Percentiles rank a stretch among this genome's conserved stretches.
Evolutionary conservation across 2,329 filamentous ascomycete genomes (phyloP).

Genomic region (Calonectria hawksworthii): DNA sequence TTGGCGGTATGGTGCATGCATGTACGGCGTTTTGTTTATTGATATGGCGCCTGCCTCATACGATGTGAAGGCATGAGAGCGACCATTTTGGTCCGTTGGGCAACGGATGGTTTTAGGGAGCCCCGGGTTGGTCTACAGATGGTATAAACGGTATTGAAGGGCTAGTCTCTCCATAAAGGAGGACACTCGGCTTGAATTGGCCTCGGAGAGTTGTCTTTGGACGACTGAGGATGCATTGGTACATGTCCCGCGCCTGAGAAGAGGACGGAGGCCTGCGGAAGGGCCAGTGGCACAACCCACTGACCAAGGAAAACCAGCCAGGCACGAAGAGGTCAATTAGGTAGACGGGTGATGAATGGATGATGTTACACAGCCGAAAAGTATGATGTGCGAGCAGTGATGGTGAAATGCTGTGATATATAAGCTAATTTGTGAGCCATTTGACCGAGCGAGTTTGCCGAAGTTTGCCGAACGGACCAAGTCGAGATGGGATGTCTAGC

Average conservation of each 20-base stretch:
- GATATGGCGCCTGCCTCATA: slow-evolving; percentile 36
- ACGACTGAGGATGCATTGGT: slow-evolving; percentile 5
- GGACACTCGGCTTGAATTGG: slow-evolving; percentile 11
- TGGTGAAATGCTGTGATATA: not conserved
- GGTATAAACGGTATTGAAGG: slow-evolving; percentile 3
- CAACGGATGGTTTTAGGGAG: slow-evolving; percentile 1
- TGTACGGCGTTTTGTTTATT: slow-evolving; percentile 49
- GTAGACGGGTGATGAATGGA: slow-evolving; percentile 19
- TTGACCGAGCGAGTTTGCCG: slow-evolving; percentile 10
- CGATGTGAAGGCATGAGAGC: slow-evolving; percentile 17
- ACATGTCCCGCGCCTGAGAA: not conserved
- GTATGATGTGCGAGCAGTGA: not conserved
- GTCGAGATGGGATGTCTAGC: not conserved
- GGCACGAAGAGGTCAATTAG: slow-evolving; percentile 14
- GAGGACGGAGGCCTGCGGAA: not conserved
- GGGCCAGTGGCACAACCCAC: slow-evolving; percentile 36
- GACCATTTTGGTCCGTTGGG: slow-evolving; percentile 13
- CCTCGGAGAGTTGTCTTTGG: not conserved
- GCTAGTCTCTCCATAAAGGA: slow-evolving; percentile 30
- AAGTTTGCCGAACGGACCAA: slow-evolving; percentile 15
- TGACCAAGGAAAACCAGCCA: slow-evolving; percentile 25
- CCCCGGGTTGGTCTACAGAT: not conserved
- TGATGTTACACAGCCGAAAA: slow-evolving; percentile 13
- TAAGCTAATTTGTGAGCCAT: not conserved
- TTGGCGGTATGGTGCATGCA: slow-evolving; percentile 41